These are phyloP conservation scores for Thyridium curvatum DNA, from an alignment of 2,329 filamentous ascomycete species.

Conservation along the genomic window DNA sequence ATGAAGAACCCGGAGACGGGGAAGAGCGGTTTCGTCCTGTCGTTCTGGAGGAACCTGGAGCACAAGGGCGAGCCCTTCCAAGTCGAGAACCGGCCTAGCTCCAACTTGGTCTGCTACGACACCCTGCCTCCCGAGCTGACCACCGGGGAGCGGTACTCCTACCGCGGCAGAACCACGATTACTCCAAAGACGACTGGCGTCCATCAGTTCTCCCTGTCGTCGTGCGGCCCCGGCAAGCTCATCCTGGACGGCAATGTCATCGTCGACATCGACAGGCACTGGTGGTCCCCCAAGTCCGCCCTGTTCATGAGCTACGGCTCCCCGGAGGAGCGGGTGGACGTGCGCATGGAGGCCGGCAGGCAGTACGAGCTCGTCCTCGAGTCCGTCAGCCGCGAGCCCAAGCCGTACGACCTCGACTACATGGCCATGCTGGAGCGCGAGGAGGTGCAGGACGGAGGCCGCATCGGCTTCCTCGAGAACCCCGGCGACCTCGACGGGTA, in stretches of 20 bases:
- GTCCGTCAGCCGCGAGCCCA: conserved; percentile 18
- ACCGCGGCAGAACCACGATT: conserved; percentile 16
- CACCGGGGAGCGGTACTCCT: conserved; percentile 18
- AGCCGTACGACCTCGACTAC: conserved; percentile 18
- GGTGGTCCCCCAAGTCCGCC: conserved; percentile 9
- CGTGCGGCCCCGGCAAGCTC: conserved; percentile 17
- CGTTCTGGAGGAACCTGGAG: conserved; percentile 2
- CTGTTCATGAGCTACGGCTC: conserved; percentile 21
- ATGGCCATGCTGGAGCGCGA: conserved; percentile 17
- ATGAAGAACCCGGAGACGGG: conserved; percentile 3
- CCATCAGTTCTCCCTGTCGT: conserved; percentile 17
- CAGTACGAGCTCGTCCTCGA: conserved; percentile 17
- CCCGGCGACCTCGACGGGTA: conserved; percentile 39
- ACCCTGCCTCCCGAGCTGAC: conserved; percentile 3
- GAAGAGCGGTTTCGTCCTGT: conserved; percentile 1
- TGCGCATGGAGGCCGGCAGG: conserved; percentile 16
- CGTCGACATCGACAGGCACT: conserved; percentile 11
- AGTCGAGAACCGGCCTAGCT: conserved; percentile 1
- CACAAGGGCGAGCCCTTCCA: conserved; percentile 1
- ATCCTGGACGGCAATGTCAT: conserved; percentile 15
- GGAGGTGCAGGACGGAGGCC: conserved; percentile 19
- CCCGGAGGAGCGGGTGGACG: conserved; percentile 15
- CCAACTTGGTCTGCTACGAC: conserved; percentile 4
- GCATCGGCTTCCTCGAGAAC: conserved; percentile 21
- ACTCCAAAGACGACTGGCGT: conserved; percentile 18